Evolutionary conservation across 148 eudicot genomes (phyloP).

Genomic region (Rhododendron ovatum): DNA sequence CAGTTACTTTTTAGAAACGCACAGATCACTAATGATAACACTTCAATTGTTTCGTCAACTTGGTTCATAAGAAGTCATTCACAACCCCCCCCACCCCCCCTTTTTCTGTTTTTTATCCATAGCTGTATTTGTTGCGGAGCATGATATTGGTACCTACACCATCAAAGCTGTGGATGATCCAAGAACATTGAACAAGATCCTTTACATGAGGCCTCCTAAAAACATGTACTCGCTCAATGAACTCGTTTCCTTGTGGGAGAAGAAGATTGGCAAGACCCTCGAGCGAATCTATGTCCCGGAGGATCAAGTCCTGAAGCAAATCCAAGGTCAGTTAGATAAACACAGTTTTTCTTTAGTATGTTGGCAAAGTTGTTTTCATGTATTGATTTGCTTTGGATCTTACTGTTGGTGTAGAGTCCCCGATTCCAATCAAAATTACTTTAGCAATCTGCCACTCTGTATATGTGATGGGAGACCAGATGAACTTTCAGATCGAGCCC

Average conservation of each 20-base stretch:
- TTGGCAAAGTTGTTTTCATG: neutral
- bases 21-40: neutral
- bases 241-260: constrained; percentile 56
- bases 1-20: constrained; percentile 5
- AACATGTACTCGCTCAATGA: constrained; percentile 38
- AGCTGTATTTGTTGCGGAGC: constrained; percentile 41
- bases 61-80: neutral
- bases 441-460: constrained; percentile 48
- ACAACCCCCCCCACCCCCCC: neutral
- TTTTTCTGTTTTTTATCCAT: neutral
- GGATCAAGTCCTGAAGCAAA: constrained; percentile 36
- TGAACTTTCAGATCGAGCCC: constrained; percentile 52
- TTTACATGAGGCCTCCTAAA: constrained; percentile 35
- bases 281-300: constrained; percentile 34
- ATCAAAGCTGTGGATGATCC: constrained; percentile 55
- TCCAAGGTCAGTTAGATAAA: constrained; percentile 24
- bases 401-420: constrained; percentile 38
- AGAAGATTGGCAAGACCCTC: constrained; percentile 41
- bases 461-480: constrained; percentile 55
- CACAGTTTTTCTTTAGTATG: neutral
- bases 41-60: neutral
- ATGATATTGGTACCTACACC: constrained; percentile 47
- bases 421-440: constrained; percentile 32
- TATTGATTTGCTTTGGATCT: neutral
- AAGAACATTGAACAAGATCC: constrained; percentile 45